Evolutionary conservation across 495 filamentous ascomycete genomes (phyloP).

Genomic region (Cetradonia linearis): DNA sequence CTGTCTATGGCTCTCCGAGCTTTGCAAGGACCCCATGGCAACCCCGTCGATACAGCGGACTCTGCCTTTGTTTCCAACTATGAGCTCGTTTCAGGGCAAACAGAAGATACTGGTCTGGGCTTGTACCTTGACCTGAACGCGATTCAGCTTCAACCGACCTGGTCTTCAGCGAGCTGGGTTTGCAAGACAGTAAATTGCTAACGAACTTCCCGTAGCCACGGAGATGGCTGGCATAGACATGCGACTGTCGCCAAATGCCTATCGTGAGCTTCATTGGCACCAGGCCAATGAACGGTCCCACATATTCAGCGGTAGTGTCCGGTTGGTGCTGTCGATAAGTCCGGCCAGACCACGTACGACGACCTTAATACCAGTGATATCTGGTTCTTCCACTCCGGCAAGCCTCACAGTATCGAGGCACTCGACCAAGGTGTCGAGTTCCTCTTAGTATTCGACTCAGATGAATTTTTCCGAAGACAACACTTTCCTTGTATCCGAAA

Average conservation of each 20-base stretch:
- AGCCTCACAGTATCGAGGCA: constrained; percentile 60
- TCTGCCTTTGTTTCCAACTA: constrained; percentile 30
- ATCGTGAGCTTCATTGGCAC: constrained; percentile 68
- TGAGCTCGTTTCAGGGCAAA: constrained; percentile 44
- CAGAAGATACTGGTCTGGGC: constrained; percentile 45
- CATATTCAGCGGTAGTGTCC: constrained; percentile 54
- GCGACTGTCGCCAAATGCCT: constrained; percentile 55
- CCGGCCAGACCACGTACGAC: constrained; percentile 55
- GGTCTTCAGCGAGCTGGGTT: constrained; percentile 52
- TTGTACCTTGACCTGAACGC: constrained; percentile 53
- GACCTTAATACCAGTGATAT: constrained; percentile 58
- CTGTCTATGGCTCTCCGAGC: constrained; percentile 1
- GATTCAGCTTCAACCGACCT: constrained; percentile 49
- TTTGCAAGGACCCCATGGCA: constrained; percentile 14
- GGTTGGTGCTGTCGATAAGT: constrained; percentile 52
- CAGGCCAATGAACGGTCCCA: constrained; percentile 57
- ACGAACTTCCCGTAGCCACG: constrained; percentile 52
- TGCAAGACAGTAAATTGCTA: constrained; percentile 57
- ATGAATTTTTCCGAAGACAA: constrained; percentile 58
- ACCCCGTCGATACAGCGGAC: constrained; percentile 14
- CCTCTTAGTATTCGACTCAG: constrained; percentile 60
- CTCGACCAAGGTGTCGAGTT: constrained; percentile 57
- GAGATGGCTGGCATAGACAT: constrained; percentile 72
- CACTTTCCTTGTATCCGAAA: constrained; percentile 57
- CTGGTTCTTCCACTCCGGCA: constrained; percentile 60